Evolutionary conservation across 2,329 filamentous ascomycete species (phyloP), one percentile per base, ranked within the genome.

Genomic region (Diaporthe ampelina): DNA sequence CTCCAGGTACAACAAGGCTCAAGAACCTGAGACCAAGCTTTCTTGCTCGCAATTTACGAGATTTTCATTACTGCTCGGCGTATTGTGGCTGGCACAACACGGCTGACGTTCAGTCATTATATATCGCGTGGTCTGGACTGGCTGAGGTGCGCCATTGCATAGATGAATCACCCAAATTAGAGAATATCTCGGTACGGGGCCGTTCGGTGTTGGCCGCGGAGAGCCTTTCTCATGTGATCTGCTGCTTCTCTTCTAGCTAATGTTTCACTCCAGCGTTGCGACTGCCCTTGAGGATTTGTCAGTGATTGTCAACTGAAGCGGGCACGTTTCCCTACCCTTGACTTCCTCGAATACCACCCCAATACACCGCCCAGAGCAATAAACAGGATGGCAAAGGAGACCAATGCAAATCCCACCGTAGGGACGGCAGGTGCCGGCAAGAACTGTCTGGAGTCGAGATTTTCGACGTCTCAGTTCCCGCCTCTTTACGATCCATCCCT

Each of bases 371-470:
- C 29, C 29, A 67, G 29, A 37, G 11, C 4, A 48, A 40, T 48
- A 68, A 40, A 26, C n/a, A 67, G 29, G 21, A 72, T 72, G 70
- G 45, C 70, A 29, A 76, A 75, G n/a, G 76, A 75, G 32, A 48
- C 70, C 37, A 61, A 21, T 9, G 29, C 70, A 35, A 77, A 78
- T 21, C 76, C 78, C 4, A 80, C 76, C 43, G 77, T 82, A 11
- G 81, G 81, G 17, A 75, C 77, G 1, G 67, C 77, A 3, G 80
- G 80, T 5, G 79, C 80, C 9, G 81, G 80, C 13, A 82, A 81
- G 72, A 78, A 79, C 70, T 80, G 80, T 43, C 76, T 81, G 8
- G 80, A 81, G 70, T 81, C 80, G 10, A 77, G 79, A 78, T 80
- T 81, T 75, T 80, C 79, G 4, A 81, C 80, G 3, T 77, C 74